Conservation (phyloP, 345 rosid species). For the Rhodamnia argentea region DNA sequence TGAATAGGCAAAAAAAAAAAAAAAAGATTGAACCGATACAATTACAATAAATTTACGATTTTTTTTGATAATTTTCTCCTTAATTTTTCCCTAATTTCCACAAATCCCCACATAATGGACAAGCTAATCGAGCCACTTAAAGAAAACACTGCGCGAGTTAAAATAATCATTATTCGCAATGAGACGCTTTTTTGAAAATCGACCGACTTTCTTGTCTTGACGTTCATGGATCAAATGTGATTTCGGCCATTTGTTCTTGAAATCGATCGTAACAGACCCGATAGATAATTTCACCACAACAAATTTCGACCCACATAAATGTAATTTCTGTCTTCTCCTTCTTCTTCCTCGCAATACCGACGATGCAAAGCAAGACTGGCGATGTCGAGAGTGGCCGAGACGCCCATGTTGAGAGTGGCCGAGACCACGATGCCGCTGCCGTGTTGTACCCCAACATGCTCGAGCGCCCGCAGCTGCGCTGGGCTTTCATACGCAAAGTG, state of each 20-base stretch:
- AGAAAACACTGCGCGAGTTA: neutral
- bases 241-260: neutral
- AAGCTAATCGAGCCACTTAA: neutral
- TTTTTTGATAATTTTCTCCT: no score
- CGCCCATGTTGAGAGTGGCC: neutral
- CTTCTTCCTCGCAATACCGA: neutral
- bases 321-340: neutral
- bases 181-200: neutral
- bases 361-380: neutral
- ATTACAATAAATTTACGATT: no score
- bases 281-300: neutral
- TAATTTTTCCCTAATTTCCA: neutral
- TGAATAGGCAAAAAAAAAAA: no score
- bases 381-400: neutral
- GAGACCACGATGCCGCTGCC: neutral
- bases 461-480: slow-evolving; percentile 47
- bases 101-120: neutral
- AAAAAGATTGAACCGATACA: no score
- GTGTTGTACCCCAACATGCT: slow-evolving; percentile 6
- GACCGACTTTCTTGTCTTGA: neutral
- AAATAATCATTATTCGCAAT: neutral
- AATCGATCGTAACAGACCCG: neutral
- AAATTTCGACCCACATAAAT: neutral
- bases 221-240: neutral
- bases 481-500: slow-evolving; percentile 59